phyloP scores from a whole-genome alignment of 345 rosid genomes.

The Luvunga scandens region DNA sequence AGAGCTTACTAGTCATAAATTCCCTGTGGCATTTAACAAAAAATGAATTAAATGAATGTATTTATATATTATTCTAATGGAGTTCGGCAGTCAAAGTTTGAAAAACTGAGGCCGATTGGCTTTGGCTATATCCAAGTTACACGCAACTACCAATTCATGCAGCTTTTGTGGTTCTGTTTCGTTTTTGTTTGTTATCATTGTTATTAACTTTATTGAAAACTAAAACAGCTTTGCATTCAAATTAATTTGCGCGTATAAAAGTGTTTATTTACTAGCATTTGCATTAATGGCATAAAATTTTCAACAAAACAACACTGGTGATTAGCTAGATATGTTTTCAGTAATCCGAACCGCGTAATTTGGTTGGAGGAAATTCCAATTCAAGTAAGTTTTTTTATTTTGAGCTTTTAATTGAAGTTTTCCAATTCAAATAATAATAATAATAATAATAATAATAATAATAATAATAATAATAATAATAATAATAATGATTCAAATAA shows the following conservation, averaged over 20 bases:
- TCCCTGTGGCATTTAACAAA: neutral
- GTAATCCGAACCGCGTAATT: too few species aligned
- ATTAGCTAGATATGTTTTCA: too few species aligned
- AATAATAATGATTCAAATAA: too few species aligned
- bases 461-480: too few species aligned
- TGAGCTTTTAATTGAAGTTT: too few species aligned
- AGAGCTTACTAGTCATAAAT: slow-evolving; percentile 14
- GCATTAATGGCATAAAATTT: neutral
- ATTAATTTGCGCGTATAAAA: neutral
- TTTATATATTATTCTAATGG: neutral
- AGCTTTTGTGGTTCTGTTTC: too few species aligned
- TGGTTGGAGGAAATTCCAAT: too few species aligned
- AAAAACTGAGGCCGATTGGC: neutral
- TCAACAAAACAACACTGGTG: too few species aligned
- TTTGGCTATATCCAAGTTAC: neutral
- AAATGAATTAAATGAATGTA: neutral
- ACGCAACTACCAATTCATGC: neutral
- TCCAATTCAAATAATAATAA: too few species aligned
- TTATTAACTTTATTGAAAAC: neutral
- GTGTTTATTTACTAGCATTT: neutral
- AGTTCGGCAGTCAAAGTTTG: slow-evolving; percentile 10
- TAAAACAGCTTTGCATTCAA: neutral
- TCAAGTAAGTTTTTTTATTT: too few species aligned
- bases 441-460: too few species aligned
- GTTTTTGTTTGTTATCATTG: too few species aligned